A percentile compares a stretch with the other conserved stretches of the same genome.
Evolutionary conservation across 768 basidiomycete genomes (phyloP).

Genomic region (Podaxis mareebaensis): DNA sequence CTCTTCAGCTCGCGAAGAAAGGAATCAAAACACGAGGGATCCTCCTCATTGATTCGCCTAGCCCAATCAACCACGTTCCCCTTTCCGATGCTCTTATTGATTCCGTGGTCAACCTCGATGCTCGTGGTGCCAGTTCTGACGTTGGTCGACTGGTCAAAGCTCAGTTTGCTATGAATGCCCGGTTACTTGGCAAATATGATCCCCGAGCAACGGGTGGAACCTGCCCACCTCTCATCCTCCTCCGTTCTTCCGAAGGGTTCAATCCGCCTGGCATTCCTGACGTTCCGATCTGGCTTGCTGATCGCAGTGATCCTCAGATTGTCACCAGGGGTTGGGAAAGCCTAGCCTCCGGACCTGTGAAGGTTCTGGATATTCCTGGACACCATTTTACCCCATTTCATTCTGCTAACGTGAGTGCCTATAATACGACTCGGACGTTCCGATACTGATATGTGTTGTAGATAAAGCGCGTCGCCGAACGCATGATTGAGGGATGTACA

Average conservation of each 20-base stretch:
- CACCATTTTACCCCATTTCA: slow-evolving; percentile 66
- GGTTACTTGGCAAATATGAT: slow-evolving; percentile 47
- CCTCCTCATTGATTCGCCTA: slow-evolving; percentile 67
- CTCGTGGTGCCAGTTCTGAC: slow-evolving; percentile 28
- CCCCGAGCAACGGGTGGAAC: slow-evolving; percentile 25
- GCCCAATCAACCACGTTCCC: slow-evolving; percentile 51
- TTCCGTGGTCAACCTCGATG: slow-evolving; percentile 37
- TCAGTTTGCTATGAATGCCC: slow-evolving; percentile 52
- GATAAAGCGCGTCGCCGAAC: slow-evolving; percentile 31
- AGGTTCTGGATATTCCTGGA: slow-evolving; percentile 59
- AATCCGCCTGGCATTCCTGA: slow-evolving; percentile 28
- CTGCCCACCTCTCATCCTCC: slow-evolving; percentile 42
- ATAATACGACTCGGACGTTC: too few species aligned
- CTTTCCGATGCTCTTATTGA: slow-evolving; percentile 56
- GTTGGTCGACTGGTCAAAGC: slow-evolving; percentile 37
- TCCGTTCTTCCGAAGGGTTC: slow-evolving; percentile 56
- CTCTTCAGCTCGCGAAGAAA: slow-evolving; percentile 46
- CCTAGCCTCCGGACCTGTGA: slow-evolving; percentile 36
- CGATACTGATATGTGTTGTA: slow-evolving; percentile 16
- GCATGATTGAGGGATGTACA: slow-evolving; percentile 26
- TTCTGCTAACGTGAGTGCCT: slow-evolving; percentile 41
- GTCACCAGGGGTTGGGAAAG: slow-evolving; percentile 49
- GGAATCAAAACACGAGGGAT: slow-evolving; percentile 54
- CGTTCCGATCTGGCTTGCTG: slow-evolving; percentile 54
- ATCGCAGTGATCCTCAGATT: slow-evolving; percentile 36